These are phyloP conservation scores for Wickerhamomyces rabaulensis DNA, from an alignment of 805 yeast genomes.

Conservation along the genomic window DNA sequence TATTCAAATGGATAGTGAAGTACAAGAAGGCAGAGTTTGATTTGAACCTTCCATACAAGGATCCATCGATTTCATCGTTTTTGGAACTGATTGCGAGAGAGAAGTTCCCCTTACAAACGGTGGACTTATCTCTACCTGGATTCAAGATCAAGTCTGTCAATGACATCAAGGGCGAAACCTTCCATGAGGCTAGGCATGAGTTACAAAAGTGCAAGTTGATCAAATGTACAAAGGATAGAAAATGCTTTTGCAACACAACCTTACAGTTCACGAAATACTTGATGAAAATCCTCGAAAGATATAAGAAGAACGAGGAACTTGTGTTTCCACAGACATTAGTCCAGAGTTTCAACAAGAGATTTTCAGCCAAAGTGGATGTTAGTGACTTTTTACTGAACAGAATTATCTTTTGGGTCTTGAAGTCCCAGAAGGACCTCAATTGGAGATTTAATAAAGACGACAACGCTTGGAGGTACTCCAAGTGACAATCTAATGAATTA, in stretches of 20 bases:
- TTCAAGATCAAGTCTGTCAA: conserved; percentile 7
- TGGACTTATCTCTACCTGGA: conserved; percentile 8
- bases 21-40: conserved; percentile 12
- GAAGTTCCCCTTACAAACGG: conserved; percentile 10
- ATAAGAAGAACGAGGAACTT: background rate
- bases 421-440: background rate
- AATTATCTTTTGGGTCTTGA: background rate
- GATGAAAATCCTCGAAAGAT: background rate
- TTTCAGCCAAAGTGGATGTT: conserved; percentile 2
- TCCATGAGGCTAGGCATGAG: conserved; percentile 23
- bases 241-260: conserved; percentile 15
- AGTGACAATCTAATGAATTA: background rate
- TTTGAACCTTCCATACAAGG: conserved; percentile 12
- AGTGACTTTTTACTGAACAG: background rate
- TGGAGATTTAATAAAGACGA: background rate
- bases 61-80: conserved; percentile 9
- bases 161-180: conserved; percentile 17
- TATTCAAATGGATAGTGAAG: conserved; percentile 20
- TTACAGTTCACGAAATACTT: conserved; percentile 6
- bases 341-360: background rate
- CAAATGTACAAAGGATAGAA: conserved; percentile 17
- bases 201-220: conserved; percentile 19
- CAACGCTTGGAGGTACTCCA: background rate
- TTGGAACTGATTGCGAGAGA: conserved; percentile 13
- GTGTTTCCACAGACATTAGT: background rate